Conservation (phyloP, 75 land plant genomes). For the Picea sitchensis region DNA sequence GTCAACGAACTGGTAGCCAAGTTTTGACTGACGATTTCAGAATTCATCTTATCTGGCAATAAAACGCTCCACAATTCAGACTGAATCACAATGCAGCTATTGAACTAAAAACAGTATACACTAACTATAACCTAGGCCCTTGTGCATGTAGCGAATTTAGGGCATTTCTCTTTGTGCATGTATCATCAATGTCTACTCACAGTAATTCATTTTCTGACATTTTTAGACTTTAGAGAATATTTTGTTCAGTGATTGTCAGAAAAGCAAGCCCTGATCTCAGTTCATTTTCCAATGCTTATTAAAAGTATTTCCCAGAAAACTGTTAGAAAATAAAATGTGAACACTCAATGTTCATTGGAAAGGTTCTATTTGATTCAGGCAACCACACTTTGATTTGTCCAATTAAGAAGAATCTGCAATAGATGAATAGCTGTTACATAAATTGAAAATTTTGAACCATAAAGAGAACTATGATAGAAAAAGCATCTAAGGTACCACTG, state of each 20-base stretch:
- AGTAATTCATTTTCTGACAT: neutral
- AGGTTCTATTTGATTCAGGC: neutral
- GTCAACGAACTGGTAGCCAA: neutral
- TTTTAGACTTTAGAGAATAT: neutral
- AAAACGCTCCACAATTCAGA: neutral
- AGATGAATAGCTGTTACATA: no score
- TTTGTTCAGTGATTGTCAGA: neutral
- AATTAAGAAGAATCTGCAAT: no score
- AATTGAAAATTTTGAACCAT: no score
- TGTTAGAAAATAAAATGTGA: neutral
- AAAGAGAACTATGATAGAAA: no score
- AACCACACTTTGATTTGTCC: no score
- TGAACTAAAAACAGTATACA: neutral
- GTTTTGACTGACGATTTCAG: neutral
- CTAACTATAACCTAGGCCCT: neutral
- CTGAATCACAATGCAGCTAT: neutral
- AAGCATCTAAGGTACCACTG: no score
- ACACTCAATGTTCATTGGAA: neutral
- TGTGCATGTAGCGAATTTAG: neutral
- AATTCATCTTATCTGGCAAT: neutral
- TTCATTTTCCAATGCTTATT: neutral
- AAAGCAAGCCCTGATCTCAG: neutral
- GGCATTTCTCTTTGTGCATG: neutral
- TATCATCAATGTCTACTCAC: neutral
- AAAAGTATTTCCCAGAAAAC: neutral